Evolutionary conservation across 2,329 filamentous ascomycete genomes (phyloP).

Genomic region (Neopestalotiopsis clavispora): DNA sequence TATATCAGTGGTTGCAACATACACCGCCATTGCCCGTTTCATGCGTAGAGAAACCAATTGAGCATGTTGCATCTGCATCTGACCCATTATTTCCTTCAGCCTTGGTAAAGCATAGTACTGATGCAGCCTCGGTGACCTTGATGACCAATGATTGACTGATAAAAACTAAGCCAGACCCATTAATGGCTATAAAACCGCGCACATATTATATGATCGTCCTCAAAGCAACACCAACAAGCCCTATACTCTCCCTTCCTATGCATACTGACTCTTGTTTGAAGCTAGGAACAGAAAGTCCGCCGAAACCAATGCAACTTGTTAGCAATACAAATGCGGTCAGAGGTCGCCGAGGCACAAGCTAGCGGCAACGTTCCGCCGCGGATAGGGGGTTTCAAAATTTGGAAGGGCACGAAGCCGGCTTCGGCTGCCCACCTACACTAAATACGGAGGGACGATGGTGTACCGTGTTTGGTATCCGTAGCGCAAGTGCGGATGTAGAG

Average conservation of each 20-base stretch:
- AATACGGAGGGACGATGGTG: neutral
- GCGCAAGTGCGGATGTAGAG: neutral
- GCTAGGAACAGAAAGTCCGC: neutral
- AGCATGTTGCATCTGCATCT: neutral
- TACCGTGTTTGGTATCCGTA: neutral
- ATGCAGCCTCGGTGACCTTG: neutral
- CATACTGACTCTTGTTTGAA: neutral
- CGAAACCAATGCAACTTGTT: neutral
- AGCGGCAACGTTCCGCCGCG: neutral
- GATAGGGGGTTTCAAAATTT: conserved; percentile 3
- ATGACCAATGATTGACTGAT: too few species aligned
- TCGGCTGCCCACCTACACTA: neutral
- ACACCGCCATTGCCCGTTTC: neutral
- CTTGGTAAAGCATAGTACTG: neutral
- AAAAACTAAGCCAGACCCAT: too few species aligned
- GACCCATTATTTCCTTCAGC: neutral
- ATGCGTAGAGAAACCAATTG: neutral
- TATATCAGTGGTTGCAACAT: neutral
- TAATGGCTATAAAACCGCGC: neutral
- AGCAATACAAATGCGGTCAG: neutral
- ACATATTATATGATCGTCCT: neutral
- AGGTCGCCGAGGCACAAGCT: neutral
- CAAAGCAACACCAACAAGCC: neutral
- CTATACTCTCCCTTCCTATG: neutral
- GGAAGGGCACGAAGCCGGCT: neutral